These are phyloP conservation scores for Dactylonectria macrodidyma DNA, from an alignment of 2,329 filamentous ascomycete species.

Conservation along the genomic window DNA sequence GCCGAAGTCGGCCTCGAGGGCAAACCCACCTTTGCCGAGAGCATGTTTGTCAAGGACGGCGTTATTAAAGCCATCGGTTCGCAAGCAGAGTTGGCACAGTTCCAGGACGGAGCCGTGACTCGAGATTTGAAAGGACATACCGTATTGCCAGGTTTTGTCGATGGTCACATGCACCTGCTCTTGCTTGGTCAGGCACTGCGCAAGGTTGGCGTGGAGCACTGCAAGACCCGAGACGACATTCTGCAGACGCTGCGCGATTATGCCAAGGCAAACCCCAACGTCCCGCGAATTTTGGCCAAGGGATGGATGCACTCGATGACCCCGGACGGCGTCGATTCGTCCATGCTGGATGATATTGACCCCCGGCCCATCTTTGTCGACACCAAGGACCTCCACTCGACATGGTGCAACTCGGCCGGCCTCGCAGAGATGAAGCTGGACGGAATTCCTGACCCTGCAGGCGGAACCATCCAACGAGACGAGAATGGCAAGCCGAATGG, in stretches of 20 bases:
- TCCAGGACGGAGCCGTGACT: conserved; percentile 23
- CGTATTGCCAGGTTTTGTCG: conserved; percentile 70
- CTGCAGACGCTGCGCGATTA: conserved; percentile 60
- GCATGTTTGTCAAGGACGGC: conserved; percentile 54
- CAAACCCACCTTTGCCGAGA: conserved; percentile 49
- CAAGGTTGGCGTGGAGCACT: conserved; percentile 65
- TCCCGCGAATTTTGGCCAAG: conserved; percentile 65
- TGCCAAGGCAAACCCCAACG: conserved; percentile 62
- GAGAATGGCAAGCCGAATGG: conserved; percentile 63
- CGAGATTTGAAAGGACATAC: conserved; percentile 53
- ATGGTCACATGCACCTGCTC: conserved; percentile 71
- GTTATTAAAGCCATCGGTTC: conserved; percentile 54
- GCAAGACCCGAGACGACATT: conserved; percentile 65
- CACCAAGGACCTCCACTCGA: conserved; percentile 64
- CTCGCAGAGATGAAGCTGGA: conserved; percentile 61
- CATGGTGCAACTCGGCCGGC: conserved; percentile 65
- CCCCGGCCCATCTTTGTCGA: conserved; percentile 65
- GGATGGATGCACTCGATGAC: conserved; percentile 71
- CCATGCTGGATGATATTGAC: conserved; percentile 61
- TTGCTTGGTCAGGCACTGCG: conserved; percentile 67
- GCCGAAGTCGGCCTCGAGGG: conserved; percentile 43
- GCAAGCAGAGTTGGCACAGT: conserved; percentile 46
- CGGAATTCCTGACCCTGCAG: conserved; percentile 58
- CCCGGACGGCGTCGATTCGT: conserved; percentile 59
- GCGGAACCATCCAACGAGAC: conserved; percentile 67